These are phyloP conservation scores for Exophiala bonariae DNA, from an alignment of 2,329 filamentous ascomycete species.

Conservation along the genomic window DNA sequence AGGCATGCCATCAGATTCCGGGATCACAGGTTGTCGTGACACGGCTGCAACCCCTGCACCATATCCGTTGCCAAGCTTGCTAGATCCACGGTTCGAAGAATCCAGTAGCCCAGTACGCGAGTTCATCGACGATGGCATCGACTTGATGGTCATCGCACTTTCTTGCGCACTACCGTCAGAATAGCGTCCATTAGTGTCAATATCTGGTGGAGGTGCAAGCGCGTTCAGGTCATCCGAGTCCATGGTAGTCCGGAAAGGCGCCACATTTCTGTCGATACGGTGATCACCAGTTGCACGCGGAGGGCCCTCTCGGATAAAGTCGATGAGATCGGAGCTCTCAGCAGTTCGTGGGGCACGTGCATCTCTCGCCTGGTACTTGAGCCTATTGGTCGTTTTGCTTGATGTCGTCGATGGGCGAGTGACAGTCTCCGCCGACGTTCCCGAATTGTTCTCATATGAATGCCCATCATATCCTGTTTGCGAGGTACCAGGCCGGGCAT, in stretches of 20 bases:
- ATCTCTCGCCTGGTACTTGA: conserved; percentile 69
- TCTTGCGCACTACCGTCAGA: conserved; percentile 49
- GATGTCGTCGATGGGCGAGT: conserved; percentile 17
- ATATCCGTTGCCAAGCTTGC: conserved; percentile 12
- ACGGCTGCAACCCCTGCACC: conserved; percentile 9
- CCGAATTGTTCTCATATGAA: background rate
- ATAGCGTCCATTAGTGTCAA: conserved; percentile 33
- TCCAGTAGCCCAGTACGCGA: conserved; percentile 71
- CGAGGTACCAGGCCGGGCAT: conserved; percentile 16
- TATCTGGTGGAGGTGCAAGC: conserved; percentile 33
- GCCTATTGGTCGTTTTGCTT: conserved; percentile 25
- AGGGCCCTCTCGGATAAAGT: conserved; percentile 90
- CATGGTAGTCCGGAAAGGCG: conserved; percentile 81
- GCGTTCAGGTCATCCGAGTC: conserved; percentile 71
- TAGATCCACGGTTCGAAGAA: conserved; percentile 33
- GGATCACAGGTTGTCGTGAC: conserved; percentile 24
- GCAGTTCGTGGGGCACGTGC: conserved; percentile 62
- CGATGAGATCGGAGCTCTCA: conserved; percentile 83
- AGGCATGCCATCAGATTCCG: conserved; percentile 52
- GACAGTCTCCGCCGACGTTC: background rate
- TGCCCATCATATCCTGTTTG: conserved; percentile 8
- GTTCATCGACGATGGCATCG: conserved; percentile 65
- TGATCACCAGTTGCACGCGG: conserved; percentile 58
- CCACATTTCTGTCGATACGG: conserved; percentile 77
- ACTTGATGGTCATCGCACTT: conserved; percentile 48